A percentile compares a stretch with the other conserved stretches of the same genome.
Conservation (phyloP, 768 basidiomycete genomes). For the Xerocomellus amylosporus region DNA sequence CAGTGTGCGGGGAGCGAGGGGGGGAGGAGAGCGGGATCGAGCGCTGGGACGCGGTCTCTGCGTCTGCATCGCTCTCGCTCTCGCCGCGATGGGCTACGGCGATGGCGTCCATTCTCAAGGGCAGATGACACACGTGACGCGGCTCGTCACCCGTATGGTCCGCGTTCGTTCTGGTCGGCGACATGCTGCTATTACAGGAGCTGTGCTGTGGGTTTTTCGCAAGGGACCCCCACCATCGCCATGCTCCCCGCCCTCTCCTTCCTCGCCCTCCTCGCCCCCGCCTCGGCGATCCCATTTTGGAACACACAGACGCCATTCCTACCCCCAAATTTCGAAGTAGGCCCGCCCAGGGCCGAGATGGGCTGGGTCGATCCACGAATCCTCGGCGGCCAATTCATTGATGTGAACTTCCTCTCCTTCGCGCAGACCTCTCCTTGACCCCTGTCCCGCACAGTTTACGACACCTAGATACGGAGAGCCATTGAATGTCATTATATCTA, state of each 20-base stretch:
- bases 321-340: neutral
- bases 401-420: slow-evolving; percentile 48
- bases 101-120: slow-evolving; percentile 6
- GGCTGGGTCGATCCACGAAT: slow-evolving; percentile 68
- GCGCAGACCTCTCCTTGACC: neutral
- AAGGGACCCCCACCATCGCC: slow-evolving; percentile 5
- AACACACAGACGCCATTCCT: slow-evolving; percentile 9
- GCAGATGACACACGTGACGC: slow-evolving; percentile 17
- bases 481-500: slow-evolving; percentile 80
- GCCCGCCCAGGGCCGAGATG: slow-evolving; percentile 22
- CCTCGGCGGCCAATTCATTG: slow-evolving; percentile 71
- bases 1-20: slow-evolving; percentile 46
- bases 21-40: slow-evolving; percentile 76
- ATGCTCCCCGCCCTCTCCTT: slow-evolving; percentile 16
- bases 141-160: neutral
- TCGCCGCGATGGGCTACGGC: slow-evolving; percentile 16
- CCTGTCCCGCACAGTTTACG: slow-evolving; percentile 50
- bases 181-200: neutral
- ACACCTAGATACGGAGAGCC: slow-evolving; percentile 71
- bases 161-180: neutral
- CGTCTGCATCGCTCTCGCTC: slow-evolving; percentile 53
- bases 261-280: slow-evolving; percentile 13
- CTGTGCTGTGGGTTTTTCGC: neutral
- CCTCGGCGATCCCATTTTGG: slow-evolving; percentile 18
- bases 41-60: slow-evolving; percentile 75